Conservation (phyloP, 352 stramenopile species). For the Globisporangium carolinianum region DNA sequence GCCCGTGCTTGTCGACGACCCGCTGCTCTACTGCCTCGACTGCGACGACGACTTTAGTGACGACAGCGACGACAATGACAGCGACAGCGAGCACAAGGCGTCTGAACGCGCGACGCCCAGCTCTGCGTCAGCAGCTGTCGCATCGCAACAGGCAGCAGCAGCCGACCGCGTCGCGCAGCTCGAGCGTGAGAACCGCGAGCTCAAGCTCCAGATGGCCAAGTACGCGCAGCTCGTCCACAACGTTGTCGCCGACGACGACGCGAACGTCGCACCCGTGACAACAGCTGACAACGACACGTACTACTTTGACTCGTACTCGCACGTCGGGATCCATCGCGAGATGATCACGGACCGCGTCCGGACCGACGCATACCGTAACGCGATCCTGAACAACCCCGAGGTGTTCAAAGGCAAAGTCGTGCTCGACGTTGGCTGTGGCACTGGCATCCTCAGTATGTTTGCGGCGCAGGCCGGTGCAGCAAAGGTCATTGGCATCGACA, state of each 20-base stretch:
- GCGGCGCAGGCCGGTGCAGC: slow-evolving; percentile 85
- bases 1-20: slow-evolving; percentile 68
- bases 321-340: slow-evolving; percentile 98
- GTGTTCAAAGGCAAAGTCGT: slow-evolving; percentile 97
- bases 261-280: slow-evolving; percentile 12
- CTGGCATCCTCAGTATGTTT: slow-evolving; percentile 98
- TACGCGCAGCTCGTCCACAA: slow-evolving; percentile 67
- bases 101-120: slow-evolving; percentile 18
- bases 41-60: slow-evolving; percentile 50
- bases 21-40: slow-evolving; percentile 78
- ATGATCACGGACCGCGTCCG: slow-evolving; percentile 88
- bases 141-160: background rate
- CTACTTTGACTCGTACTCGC: slow-evolving; percentile 98
- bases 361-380: slow-evolving; percentile 96
- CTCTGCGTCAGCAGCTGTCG: background rate
- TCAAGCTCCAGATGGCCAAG: slow-evolving; percentile 65
- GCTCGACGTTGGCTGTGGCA: slow-evolving; percentile 96
- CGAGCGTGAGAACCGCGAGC: slow-evolving; percentile 57
- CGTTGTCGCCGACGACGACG: slow-evolving; percentile 65
- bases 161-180: slow-evolving; percentile 26
- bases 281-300: slow-evolving; percentile 86
- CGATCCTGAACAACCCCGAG: slow-evolving; percentile 96
- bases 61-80: slow-evolving; percentile 33
- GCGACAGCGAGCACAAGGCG: slow-evolving; percentile 20
- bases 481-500: slow-evolving; percentile 94